These are phyloP conservation scores for Spongiforma sp. DNA, from an alignment of 1,284 basidiomycete species.

Conservation along the genomic window DNA sequence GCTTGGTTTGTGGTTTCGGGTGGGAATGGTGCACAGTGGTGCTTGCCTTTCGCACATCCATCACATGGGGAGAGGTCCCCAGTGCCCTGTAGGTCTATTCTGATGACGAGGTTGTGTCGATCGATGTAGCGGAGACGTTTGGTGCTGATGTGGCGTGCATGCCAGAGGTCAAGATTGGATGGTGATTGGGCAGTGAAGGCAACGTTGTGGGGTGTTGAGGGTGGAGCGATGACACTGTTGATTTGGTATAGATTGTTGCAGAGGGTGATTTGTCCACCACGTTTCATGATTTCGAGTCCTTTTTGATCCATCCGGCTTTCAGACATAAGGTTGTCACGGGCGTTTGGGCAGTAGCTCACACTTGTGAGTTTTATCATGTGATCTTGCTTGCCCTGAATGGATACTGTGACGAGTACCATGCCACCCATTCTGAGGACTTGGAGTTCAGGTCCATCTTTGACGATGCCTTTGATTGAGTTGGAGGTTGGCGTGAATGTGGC, in stretches of 20 bases:
- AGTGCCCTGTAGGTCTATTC: constrained; percentile 6
- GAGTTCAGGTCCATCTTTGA: constrained; percentile 11
- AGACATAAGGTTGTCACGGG: constrained; percentile 13
- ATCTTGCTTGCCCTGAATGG: neutral
- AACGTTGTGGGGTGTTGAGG: neutral
- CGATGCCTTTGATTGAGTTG: constrained; percentile 13
- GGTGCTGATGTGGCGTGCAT: constrained; percentile 16
- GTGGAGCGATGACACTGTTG: neutral
- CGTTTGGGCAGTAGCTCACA: constrained; percentile 19
- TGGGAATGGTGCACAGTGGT: constrained; percentile 1
- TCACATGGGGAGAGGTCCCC: constrained; percentile 5
- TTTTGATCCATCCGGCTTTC: constrained; percentile 14
- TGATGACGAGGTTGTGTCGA: constrained; percentile 7
- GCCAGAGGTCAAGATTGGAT: constrained; percentile 17
- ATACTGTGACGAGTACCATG: constrained; percentile 7
- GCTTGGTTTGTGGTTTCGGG: neutral
- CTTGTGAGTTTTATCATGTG: constrained; percentile 10
- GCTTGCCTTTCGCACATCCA: constrained; percentile 11
- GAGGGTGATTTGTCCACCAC: neutral
- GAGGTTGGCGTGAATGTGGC: constrained; percentile 6
- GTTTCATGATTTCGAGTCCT: neutral
- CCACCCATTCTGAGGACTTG: constrained; percentile 4
- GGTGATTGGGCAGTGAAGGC: neutral
- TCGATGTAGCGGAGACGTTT: constrained; percentile 1
- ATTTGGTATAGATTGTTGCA: neutral